phyloP scores from a whole-genome alignment of 148 eudicot species.

The Tetragonia tetragonoides region DNA sequence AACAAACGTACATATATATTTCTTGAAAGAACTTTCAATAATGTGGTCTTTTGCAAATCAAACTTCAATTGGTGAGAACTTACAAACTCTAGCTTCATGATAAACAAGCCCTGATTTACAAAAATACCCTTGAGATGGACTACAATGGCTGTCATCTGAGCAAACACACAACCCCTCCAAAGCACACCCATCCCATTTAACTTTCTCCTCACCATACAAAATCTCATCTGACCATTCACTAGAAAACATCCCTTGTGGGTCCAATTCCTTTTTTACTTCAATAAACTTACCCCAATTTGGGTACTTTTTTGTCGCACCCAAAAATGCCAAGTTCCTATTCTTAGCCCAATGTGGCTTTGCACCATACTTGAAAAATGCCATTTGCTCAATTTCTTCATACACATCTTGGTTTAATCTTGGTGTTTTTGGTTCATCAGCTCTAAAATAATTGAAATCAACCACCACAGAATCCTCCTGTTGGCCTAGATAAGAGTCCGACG shows the following conservation, averaged over 20 bases:
- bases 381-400: slow-evolving; percentile 76
- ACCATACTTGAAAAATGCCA: slow-evolving; percentile 70
- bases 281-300: slow-evolving; percentile 45
- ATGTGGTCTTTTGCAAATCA: neutral
- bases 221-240: slow-evolving; percentile 72
- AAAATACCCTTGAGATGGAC: slow-evolving; percentile 59
- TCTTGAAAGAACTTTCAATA: neutral
- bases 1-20: no score
- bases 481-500: slow-evolving; percentile 58
- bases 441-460: slow-evolving; percentile 64
- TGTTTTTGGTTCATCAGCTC: slow-evolving; percentile 46
- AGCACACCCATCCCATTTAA: slow-evolving; percentile 59
- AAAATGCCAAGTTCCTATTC: slow-evolving; percentile 59
- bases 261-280: slow-evolving; percentile 46
- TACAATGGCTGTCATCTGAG: slow-evolving; percentile 78
- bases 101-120: slow-evolving; percentile 62
- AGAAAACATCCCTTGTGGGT: slow-evolving; percentile 56
- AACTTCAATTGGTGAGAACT: slow-evolving; percentile 21
- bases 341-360: slow-evolving; percentile 93
- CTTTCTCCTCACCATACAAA: slow-evolving; percentile 39
- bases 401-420: slow-evolving; percentile 69
- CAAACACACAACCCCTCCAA: slow-evolving; percentile 77
- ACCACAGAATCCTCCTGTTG: slow-evolving; percentile 59
- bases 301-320: slow-evolving; percentile 46
- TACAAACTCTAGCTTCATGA: slow-evolving; percentile 67